Evolutionary conservation across 2,329 filamentous ascomycete genomes (phyloP).

Genomic region (Gaeumannomyces tritici): DNA sequence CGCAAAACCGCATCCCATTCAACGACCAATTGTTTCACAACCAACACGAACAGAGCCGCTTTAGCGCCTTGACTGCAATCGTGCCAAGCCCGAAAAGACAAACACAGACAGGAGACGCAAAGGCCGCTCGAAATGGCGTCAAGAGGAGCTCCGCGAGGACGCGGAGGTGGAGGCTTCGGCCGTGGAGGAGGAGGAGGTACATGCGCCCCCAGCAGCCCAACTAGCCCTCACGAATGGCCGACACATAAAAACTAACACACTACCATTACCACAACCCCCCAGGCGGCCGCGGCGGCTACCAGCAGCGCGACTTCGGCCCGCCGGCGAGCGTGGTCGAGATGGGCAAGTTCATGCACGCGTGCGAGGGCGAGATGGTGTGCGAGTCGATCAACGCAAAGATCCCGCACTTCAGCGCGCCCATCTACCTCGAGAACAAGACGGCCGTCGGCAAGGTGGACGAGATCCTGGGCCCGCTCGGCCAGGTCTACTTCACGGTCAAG

Average conservation of each 20-base stretch:
- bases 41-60: not conserved
- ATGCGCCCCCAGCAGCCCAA: constrained; percentile 7
- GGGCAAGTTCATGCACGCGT: constrained; percentile 87
- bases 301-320: constrained; percentile 49
- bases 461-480: constrained; percentile 92
- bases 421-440: constrained; percentile 98
- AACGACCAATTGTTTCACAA: not conserved
- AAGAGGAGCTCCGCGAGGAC: constrained; percentile 38
- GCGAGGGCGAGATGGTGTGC: constrained; percentile 97
- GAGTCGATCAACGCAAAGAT: constrained; percentile 91
- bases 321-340: constrained; percentile 65
- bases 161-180: constrained; percentile 35
- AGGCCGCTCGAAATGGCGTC: constrained; percentile 45
- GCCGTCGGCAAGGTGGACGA: constrained; percentile 96
- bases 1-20: not conserved
- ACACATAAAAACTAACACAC: not conserved
- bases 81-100: not conserved
- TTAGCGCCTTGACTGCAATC: not conserved
- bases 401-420: constrained; percentile 97
- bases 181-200: constrained; percentile 40
- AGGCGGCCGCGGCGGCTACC: constrained; percentile 47
- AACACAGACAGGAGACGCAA: not conserved
- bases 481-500: constrained; percentile 98
- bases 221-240: constrained; percentile 15
- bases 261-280: not conserved